phyloP scores from a whole-genome alignment of 228 moss, liverwort and hornwort species.

The Sphagnum fallax region DNA sequence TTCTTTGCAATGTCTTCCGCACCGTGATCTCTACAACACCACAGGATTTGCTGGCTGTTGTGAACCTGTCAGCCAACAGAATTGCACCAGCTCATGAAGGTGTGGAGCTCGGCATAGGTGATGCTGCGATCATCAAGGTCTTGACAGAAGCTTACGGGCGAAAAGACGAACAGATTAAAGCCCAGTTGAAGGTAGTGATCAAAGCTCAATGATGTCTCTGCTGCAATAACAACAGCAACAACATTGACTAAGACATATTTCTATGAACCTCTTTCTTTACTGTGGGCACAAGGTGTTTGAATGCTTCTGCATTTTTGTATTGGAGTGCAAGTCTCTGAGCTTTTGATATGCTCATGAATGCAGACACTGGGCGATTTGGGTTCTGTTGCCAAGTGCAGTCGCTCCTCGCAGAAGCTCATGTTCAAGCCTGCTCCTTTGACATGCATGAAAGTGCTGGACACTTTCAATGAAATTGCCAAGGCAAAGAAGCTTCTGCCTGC shows the following conservation, averaged over 20 bases:
- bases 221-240: too few relatives aligned
- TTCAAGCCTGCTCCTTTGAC: slow-evolving; percentile 77
- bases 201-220: too few relatives aligned
- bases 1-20: slow-evolving; percentile 91
- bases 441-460: slow-evolving; percentile 84
- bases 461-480: slow-evolving; percentile 90
- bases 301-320: neutral
- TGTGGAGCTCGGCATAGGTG: slow-evolving; percentile 93
- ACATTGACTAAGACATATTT: too few relatives aligned
- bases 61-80: slow-evolving; percentile 87
- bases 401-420: slow-evolving; percentile 89
- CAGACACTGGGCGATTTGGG: slow-evolving; percentile 92
- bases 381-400: slow-evolving; percentile 91
- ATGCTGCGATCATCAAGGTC: slow-evolving; percentile 78
- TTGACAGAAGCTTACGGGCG: slow-evolving; percentile 91
- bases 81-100: slow-evolving; percentile 97
- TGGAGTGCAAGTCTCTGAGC: neutral
- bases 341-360: slow-evolving; percentile 20
- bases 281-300: neutral
- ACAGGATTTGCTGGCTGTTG: slow-evolving; percentile 76
- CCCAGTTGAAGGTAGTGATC: slow-evolving; percentile 68
- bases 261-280: neutral
- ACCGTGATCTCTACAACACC: slow-evolving; percentile 81
- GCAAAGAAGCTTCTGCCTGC: slow-evolving; percentile 14
- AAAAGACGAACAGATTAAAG: slow-evolving; percentile 94